phyloP scores from a whole-genome alignment of 192 early-diverging fungal genomes.

The Neocallimastix lanati region DNA sequence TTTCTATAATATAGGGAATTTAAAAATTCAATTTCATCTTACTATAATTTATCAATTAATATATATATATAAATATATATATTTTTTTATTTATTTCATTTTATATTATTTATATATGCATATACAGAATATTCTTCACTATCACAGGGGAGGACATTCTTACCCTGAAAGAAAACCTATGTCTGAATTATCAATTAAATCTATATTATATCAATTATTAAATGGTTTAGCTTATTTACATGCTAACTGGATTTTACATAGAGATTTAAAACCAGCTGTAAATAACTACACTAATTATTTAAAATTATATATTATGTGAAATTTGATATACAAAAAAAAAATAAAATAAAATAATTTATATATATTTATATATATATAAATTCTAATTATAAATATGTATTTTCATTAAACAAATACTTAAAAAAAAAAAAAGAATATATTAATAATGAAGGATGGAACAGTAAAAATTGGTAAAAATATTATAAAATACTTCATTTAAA shows the following conservation, averaged over 20 bases:
- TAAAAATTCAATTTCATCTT: too few species aligned
- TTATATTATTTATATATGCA: too few species aligned
- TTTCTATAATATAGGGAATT: too few species aligned
- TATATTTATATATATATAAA: too few species aligned
- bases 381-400: not conserved
- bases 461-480: slow-evolving; percentile 24
- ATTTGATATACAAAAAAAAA: too few species aligned
- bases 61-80: too few species aligned
- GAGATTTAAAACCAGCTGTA: slow-evolving; percentile 18
- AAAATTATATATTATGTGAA: too few species aligned
- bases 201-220: slow-evolving; percentile 32
- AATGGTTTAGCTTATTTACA: slow-evolving; percentile 39
- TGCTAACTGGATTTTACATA: slow-evolving; percentile 35
- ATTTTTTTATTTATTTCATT: too few species aligned
- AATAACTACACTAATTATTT: slow-evolving; percentile 2
- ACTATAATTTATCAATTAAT: too few species aligned
- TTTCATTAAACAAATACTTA: slow-evolving; percentile 19
- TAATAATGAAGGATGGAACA: slow-evolving; percentile 28
- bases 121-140: slow-evolving; percentile 75
- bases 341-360: too few species aligned
- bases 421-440: slow-evolving; percentile 10
- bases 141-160: slow-evolving; percentile 61
- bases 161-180: slow-evolving; percentile 49
- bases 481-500: too few species aligned
- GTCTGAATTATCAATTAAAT: slow-evolving; percentile 41